Conservation (phyloP, 2,329 filamentous ascomycete genomes). For the Colletotrichum plurivorum region DNA sequence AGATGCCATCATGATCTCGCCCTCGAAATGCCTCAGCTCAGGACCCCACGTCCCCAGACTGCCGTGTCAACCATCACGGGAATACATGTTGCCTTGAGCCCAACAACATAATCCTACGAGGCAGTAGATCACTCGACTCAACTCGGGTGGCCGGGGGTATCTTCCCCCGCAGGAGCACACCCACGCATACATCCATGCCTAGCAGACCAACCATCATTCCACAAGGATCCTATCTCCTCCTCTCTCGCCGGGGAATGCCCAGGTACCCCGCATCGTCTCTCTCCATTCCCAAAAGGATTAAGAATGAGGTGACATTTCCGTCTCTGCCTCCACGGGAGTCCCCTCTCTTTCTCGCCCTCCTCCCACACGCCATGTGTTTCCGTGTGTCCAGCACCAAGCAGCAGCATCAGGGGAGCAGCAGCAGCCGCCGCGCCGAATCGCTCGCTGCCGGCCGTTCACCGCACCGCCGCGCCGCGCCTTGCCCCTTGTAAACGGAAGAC, state of each 20-base stretch:
- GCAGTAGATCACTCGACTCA: too few relatives aligned
- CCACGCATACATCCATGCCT: neutral
- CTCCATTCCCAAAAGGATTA: constrained; percentile 36
- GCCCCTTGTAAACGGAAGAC: too few relatives aligned
- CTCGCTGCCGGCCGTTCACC: constrained; percentile 10
- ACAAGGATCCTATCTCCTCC: too few relatives aligned
- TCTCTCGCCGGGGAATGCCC: constrained; percentile 6
- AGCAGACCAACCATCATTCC: too few relatives aligned
- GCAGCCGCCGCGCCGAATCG: constrained; percentile 19
- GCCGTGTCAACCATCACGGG: too few relatives aligned
- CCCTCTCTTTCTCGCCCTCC: constrained; percentile 17
- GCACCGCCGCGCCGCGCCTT: neutral
- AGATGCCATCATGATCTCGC: too few relatives aligned
- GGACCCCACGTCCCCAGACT: too few relatives aligned
- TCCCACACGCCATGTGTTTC: constrained; percentile 33
- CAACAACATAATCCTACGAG: too few relatives aligned
- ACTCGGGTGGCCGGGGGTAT: too few relatives aligned
- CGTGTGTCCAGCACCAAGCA: constrained; percentile 36
- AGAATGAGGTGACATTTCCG: constrained; percentile 39
- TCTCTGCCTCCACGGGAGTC: constrained; percentile 28
- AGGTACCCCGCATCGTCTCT: constrained; percentile 38
- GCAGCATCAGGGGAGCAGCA: constrained; percentile 33
- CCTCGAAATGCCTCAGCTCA: too few relatives aligned
- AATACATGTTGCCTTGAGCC: too few relatives aligned
- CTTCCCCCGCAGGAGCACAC: neutral